Percentiles rank a stretch among this genome's conserved stretches.
Conservation (phyloP, 768 basidiomycete species). For the Boletus pseudo-olivaceus region DNA sequence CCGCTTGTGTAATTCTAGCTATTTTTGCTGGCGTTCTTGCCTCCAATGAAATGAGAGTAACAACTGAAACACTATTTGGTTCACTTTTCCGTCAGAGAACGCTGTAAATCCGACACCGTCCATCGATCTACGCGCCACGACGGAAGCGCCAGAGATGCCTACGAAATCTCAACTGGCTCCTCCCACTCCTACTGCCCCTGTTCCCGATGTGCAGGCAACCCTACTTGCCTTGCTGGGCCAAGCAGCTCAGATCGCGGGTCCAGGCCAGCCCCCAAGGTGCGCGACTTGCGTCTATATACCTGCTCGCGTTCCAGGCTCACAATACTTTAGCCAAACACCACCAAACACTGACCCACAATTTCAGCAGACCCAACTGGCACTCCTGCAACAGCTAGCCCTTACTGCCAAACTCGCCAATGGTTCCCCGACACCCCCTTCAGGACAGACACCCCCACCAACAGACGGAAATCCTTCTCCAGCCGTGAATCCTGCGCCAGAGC, state of each 20-base stretch:
- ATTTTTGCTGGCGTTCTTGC: conserved; percentile 40
- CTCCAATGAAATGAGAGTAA: conserved; percentile 52
- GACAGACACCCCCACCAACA: conserved; percentile 29
- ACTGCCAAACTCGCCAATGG: conserved; percentile 44
- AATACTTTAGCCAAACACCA: conserved; percentile 53
- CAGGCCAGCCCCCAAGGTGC: conserved; percentile 36
- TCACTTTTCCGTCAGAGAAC: conserved; percentile 60
- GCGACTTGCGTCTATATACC: conserved; percentile 18
- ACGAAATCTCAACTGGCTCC: conserved; percentile 27
- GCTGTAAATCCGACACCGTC: conserved; percentile 35
- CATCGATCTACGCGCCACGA: conserved; percentile 38
- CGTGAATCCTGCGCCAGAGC: conserved; percentile 15
- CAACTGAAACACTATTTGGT: conserved; percentile 59
- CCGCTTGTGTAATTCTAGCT: conserved; percentile 65
- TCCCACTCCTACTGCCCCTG: conserved; percentile 23
- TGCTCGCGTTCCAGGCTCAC: conserved; percentile 2
- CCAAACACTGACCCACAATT: conserved; percentile 50
- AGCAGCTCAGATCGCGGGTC: conserved; percentile 47
- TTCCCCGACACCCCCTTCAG: conserved; percentile 23
- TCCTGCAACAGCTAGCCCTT: conserved; percentile 75
- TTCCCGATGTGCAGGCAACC: conserved; percentile 51
- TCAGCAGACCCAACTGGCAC: conserved; percentile 58
- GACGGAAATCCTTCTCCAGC: neutral
- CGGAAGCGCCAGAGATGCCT: conserved; percentile 28
- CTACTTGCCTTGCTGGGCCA: conserved; percentile 68